Base-by-base conservation (phyloP, 305 asterid species). In the Galium porrigens region DNA sequence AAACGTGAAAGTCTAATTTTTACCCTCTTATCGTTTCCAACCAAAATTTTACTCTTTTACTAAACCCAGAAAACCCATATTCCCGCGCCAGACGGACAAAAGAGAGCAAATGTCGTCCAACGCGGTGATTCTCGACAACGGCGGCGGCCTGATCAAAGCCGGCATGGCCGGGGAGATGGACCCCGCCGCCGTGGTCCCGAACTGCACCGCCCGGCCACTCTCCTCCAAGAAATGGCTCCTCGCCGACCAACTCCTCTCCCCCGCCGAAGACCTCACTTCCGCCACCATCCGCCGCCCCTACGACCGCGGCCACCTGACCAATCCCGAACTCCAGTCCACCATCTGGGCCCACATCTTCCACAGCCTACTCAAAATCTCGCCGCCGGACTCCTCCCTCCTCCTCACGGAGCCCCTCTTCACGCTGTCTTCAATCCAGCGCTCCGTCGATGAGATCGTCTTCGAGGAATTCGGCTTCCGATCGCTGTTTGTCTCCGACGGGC, bases 281-380 rank as follows among this genome's bases (percentile, higher is more conserved):
- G 95, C 95, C 83, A 83, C 95, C 33, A 75, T 84, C 75, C 95
- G 96, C 80, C 95, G 99, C 64, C 99, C 99, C 27, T 73, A 81
- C 76, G 96, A 89, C 86, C 95, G 95, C 55, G 96, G 95, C 72
- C 68, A 92, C 74, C 82, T 92, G 39, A 85, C 90, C 65, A 89
- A 92, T 69, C 94, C 95, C 30, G 95, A 89, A 39, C 96, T 92
- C 70, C 96, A 92, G 61, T 85, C 99, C 32, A 77, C 94, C 48
- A 66, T 92, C 49, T 89, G 90, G 91, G 52, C 86, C 72, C 94
- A 92, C 74, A 79, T 92, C 72, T 92, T 92, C 82, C 67, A 78
- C 64, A 72, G 72, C 32, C 85, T 83, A 79, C 95, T 89, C 72
- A 82, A 82, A 65, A 73, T 89, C 70, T 77, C 75, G 69, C 95